Conservation (phyloP, 805 yeast genomes). For the Starmerella roubikii region DNA sequence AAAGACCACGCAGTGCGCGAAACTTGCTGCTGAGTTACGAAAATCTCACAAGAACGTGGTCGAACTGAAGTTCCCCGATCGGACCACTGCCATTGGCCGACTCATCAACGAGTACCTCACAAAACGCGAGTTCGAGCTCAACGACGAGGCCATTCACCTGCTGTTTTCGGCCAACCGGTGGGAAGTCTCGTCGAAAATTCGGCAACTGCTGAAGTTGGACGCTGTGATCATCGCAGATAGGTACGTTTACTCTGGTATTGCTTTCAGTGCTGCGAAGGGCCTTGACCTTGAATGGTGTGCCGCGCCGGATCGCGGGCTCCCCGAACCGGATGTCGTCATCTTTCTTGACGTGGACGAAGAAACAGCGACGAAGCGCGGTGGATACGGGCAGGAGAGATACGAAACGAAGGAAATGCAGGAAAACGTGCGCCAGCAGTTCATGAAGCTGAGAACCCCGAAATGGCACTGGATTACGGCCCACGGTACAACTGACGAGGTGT, state of each 20-base stretch:
- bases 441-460: conserved; percentile 23
- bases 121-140: conserved; percentile 31
- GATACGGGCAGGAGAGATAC: conserved; percentile 91
- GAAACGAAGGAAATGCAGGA: conserved; percentile 63
- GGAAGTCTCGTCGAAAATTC: conserved; percentile 52
- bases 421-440: conserved; percentile 51
- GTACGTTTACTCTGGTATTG: conserved; percentile 84
- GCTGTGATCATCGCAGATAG: conserved; percentile 60
- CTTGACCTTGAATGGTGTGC: conserved; percentile 64
- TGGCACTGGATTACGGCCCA: conserved; percentile 50
- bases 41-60: conserved; percentile 29
- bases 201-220: conserved; percentile 37
- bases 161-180: conserved; percentile 89
- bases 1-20: conserved; percentile 66
- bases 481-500: conserved; percentile 44
- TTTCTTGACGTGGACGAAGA: conserved; percentile 51
- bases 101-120: conserved; percentile 63
- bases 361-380: conserved; percentile 41
- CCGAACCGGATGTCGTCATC: conserved; percentile 71
- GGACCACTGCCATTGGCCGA: conserved; percentile 69
- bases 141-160: conserved; percentile 74
- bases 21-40: conserved; percentile 26
- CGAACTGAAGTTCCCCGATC: conserved; percentile 72
- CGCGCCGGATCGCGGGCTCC: conserved; percentile 69
- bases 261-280: conserved; percentile 80